These are phyloP conservation scores for Magnolia kwangsiensis DNA, from an alignment of 164 flowering plant genomes.

Conservation along the genomic window DNA sequence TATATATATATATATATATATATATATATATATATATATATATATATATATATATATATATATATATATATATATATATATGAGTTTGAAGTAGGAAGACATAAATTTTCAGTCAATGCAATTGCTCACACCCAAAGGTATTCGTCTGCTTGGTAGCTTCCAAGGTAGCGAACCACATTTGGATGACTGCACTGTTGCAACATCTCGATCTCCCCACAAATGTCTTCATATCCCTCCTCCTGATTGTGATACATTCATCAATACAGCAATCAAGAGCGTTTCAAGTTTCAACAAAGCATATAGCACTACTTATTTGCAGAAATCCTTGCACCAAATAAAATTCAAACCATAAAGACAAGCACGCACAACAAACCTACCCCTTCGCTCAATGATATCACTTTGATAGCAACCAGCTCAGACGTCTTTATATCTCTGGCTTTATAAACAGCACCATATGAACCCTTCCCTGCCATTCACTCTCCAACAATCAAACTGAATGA, in stretches of 20 bases:
- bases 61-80: too few relatives aligned
- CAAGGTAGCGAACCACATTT: slow-evolving; percentile 97
- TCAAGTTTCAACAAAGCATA: background rate
- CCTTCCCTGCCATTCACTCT: slow-evolving; percentile 60
- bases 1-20: too few relatives aligned
- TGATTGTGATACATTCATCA: slow-evolving; percentile 17
- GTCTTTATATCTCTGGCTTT: slow-evolving; percentile 91
- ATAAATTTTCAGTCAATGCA: background rate
- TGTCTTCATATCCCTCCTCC: slow-evolving; percentile 99
- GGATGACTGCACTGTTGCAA: slow-evolving; percentile 99
- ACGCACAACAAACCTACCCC: slow-evolving; percentile 53
- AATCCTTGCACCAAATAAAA: background rate
- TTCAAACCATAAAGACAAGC: background rate
- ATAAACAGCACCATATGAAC: slow-evolving; percentile 96
- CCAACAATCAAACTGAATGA: background rate
- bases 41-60: too few relatives aligned
- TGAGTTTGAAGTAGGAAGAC: background rate
- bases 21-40: too few relatives aligned
- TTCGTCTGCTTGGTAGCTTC: slow-evolving; percentile 99
- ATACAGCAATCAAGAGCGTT: background rate
- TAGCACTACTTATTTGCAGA: background rate
- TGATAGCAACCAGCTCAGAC: slow-evolving; percentile 94
- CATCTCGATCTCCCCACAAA: slow-evolving; percentile 99
- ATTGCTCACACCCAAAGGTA: slow-evolving; percentile 77
- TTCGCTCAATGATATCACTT: slow-evolving; percentile 88